These are phyloP conservation scores for Haplographium delicatum DNA, from an alignment of 495 filamentous ascomycete species.

Conservation along the genomic window DNA sequence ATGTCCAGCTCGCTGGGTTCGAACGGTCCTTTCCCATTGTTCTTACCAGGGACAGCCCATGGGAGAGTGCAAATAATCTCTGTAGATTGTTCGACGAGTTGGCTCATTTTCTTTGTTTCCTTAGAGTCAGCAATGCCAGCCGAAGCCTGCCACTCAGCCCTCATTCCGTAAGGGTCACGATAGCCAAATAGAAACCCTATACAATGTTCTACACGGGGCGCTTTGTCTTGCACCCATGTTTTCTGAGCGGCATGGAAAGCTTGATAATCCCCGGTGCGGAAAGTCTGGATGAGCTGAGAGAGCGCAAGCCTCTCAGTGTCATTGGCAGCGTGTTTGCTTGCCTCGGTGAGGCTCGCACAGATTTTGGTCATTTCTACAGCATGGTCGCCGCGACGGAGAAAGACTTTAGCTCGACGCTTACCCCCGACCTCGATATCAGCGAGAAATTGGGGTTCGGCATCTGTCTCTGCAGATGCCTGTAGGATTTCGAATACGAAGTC, in stretches of 20 bases:
- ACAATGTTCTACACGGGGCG: background rate
- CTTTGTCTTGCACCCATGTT: background rate
- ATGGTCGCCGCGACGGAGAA: background rate
- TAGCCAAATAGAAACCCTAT: background rate
- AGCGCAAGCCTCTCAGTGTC: background rate
- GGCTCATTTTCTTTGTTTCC: background rate
- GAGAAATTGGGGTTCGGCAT: background rate
- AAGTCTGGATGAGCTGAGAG: background rate
- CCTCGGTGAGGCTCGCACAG: background rate
- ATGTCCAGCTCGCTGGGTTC: background rate
- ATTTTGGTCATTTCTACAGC: background rate
- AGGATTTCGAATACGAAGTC: background rate
- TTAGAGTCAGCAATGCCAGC: background rate
- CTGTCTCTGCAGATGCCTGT: background rate
- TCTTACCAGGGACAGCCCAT: background rate
- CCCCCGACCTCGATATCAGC: background rate
- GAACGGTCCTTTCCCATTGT: background rate
- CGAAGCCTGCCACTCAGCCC: background rate
- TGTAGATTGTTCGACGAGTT: background rate
- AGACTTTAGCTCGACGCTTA: background rate
- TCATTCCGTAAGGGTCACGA: background rate
- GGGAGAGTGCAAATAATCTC: background rate
- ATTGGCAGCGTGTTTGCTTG: background rate
- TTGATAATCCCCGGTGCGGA: background rate
- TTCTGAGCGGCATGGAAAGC: background rate